Evolutionary conservation across 108 stramenopile genomes (phyloP), one percentile per base, ranked within the genome.

Genomic region (Discostella pseudostelligera): DNA sequence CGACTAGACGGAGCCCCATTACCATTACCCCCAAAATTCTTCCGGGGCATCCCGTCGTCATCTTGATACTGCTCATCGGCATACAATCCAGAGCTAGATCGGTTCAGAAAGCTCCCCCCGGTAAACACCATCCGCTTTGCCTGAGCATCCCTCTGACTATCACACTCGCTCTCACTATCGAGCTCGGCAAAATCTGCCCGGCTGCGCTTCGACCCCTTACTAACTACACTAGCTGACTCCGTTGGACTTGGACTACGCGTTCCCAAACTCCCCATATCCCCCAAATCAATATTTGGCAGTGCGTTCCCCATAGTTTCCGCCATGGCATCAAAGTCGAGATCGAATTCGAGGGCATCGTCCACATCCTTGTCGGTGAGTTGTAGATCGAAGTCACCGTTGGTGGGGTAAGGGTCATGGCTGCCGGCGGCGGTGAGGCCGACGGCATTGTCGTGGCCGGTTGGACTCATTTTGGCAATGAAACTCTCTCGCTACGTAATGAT

Each of bases 1-100:
- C 81, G 65, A 36, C 81, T 76, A 17, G 78, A 76, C 50, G 72
- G 65, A 20, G 65, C 76, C 45, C 81, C 39, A 69, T 78, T 72
- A 19, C 26, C 19, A 7, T 42, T 40, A 39, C 61, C 44, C 0
- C 35, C n/a, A n/a, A n/a, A n/a, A n/a, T n/a, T 24, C 2, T 63
- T 35, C 1, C 1, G 20, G 21, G 62, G n/a, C 1, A 28, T 20
- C 3, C 10, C 1, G 39, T 22, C 12, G 32, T 12, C 32, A 39
- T 43, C 28, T 51, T 32, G 21, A 26, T 42, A 14, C 39, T 11
- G 21, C 57, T 39, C 20, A 16, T 28, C 32, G 6, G 26, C 7
- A 7, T 48, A 22, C 11, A 49, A 21, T 13, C 56, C 13, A n/a
- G 12, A 39, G 1, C 20, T 17, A 64, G 50, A 39, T 28, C 17